Evolutionary conservation across 2,329 filamentous ascomycete species (phyloP).

Genomic region (Penicillium paneum): DNA sequence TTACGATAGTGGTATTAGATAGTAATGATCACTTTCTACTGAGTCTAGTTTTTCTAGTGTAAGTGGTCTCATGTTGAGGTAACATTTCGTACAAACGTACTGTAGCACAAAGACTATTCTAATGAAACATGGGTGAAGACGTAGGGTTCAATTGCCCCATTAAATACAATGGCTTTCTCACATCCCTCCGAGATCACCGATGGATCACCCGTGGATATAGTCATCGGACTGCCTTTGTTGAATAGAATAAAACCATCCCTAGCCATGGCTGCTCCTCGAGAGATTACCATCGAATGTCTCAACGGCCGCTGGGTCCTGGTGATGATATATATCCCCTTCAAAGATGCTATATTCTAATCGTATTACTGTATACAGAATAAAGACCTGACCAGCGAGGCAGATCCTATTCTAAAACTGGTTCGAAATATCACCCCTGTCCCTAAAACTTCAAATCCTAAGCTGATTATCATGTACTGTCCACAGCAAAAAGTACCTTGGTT

Average conservation of each 20-base stretch:
- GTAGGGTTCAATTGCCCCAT: not conserved
- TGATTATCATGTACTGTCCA: not conserved
- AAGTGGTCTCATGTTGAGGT: not conserved
- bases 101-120: not conserved
- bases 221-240: not conserved
- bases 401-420: not conserved
- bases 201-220: not conserved
- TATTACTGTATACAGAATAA: not conserved
- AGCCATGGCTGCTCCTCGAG: not conserved
- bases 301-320: constrained; percentile 2
- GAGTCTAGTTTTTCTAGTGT: not conserved
- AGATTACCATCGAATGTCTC: not conserved
- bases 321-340: not conserved
- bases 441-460: not conserved
- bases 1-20: constrained; percentile 26
- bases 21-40: constrained; percentile 20
- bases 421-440: not conserved
- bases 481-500: constrained; percentile 5
- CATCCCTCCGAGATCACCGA: not conserved
- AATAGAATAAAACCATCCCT: not conserved
- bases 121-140: not conserved
- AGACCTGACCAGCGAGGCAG: not conserved
- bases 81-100: not conserved
- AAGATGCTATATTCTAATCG: not conserved
- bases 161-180: not conserved